Conservation (phyloP, 2,329 filamentous ascomycete species). For the Knoxdaviesia capensis region DNA sequence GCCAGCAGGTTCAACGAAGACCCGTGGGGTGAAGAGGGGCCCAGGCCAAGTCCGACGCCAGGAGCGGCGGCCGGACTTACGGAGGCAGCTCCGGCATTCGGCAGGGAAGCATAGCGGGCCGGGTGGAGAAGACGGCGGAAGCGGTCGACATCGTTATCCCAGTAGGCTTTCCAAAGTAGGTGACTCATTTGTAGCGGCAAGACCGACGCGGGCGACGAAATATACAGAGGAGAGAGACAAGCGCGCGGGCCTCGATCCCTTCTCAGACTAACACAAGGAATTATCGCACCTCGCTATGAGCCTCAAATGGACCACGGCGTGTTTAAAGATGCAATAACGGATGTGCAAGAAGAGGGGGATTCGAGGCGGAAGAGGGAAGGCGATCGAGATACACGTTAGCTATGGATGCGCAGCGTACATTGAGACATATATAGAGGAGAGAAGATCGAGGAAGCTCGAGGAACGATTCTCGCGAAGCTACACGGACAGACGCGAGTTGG, state of each 20-base stretch:
- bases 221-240: too few relatives aligned
- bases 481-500: too few relatives aligned
- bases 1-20: too few relatives aligned
- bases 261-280: too few relatives aligned
- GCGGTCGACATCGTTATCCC: conserved; percentile 91
- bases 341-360: background rate
- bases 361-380: conserved; percentile 1
- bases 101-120: background rate
- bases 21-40: too few relatives aligned
- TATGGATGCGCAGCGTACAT: too few relatives aligned
- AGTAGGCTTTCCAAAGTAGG: conserved; percentile 88
- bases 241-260: too few relatives aligned
- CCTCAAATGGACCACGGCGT: conserved; percentile 67
- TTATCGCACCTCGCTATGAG: conserved; percentile 69
- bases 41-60: too few relatives aligned
- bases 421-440: too few relatives aligned
- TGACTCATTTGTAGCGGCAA: conserved; percentile 62
- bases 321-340: conserved; percentile 53
- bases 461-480: too few relatives aligned
- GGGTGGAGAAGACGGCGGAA: conserved; percentile 39
- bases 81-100: background rate
- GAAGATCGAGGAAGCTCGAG: too few relatives aligned
- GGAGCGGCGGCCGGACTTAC: too few relatives aligned
- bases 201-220: conserved; percentile 5
- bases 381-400: background rate